A percentile compares a stretch with the other conserved stretches of the same genome.
These are phyloP conservation scores for Spencermartinsiella europaea DNA, from an alignment of 805 yeast species.

Conservation along the genomic window DNA sequence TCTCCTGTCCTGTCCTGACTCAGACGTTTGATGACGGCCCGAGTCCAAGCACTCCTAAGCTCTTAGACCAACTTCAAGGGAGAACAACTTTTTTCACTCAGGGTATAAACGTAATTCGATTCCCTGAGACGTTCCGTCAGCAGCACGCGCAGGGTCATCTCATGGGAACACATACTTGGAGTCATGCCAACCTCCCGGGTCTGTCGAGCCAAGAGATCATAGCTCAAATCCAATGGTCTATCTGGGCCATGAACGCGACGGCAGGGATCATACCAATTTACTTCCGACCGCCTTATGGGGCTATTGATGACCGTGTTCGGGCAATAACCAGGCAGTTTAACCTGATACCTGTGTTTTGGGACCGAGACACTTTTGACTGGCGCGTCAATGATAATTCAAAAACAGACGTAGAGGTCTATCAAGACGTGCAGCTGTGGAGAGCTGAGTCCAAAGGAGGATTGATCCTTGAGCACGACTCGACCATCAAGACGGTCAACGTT, in stretches of 20 bases:
- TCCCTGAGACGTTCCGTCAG: constrained; percentile 64
- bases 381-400: constrained; percentile 50
- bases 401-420: constrained; percentile 48
- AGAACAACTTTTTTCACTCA: constrained; percentile 79
- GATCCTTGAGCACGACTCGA: constrained; percentile 83
- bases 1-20: constrained; percentile 65
- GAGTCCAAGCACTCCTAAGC: constrained; percentile 56
- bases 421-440: constrained; percentile 54
- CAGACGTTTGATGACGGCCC: constrained; percentile 98
- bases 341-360: constrained; percentile 86
- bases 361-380: constrained; percentile 91
- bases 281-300: constrained; percentile 97
- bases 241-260: constrained; percentile 98
- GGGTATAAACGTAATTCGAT: constrained; percentile 72
- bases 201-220: constrained; percentile 73
- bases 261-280: constrained; percentile 81
- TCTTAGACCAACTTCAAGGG: constrained; percentile 48
- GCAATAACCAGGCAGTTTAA: constrained; percentile 78
- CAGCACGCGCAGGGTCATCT: constrained; percentile 64
- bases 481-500: constrained; percentile 57
- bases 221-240: constrained; percentile 90
- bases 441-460: constrained; percentile 44
- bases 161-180: constrained; percentile 88
- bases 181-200: constrained; percentile 77
- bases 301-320: constrained; percentile 81